Conservation (phyloP, 331 rosid genomes). For the Malus hybrid region DNA sequence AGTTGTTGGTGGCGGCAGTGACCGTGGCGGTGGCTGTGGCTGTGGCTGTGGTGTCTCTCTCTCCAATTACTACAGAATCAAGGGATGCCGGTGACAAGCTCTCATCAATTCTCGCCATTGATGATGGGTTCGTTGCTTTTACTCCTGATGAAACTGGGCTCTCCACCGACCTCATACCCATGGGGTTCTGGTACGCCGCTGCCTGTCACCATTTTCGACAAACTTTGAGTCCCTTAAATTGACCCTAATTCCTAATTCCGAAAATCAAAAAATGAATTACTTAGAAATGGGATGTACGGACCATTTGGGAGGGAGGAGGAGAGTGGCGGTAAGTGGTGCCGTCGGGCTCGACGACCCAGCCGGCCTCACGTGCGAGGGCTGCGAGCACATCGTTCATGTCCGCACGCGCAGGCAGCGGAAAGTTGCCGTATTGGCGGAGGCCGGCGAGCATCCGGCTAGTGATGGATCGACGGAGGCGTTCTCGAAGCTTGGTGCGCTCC, state of each 20-base stretch:
- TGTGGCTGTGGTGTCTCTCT: slow-evolving; percentile 54
- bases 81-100: slow-evolving; percentile 80
- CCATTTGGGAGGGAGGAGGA: slow-evolving; percentile 64
- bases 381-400: slow-evolving; percentile 98
- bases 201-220: not conserved
- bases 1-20: slow-evolving; percentile 43
- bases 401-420: slow-evolving; percentile 96
- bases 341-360: slow-evolving; percentile 87
- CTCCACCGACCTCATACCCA: slow-evolving; percentile 56
- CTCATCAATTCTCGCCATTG: slow-evolving; percentile 62
- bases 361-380: slow-evolving; percentile 95
- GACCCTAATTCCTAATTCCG: too few species aligned
- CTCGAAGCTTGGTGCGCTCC: slow-evolving; percentile 95
- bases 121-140: slow-evolving; percentile 42
- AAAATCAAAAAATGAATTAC: too few species aligned
- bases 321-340: slow-evolving; percentile 83
- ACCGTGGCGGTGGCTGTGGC: not conserved
- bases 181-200: not conserved
- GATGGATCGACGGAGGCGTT: slow-evolving; percentile 97
- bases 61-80: slow-evolving; percentile 83
- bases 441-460: slow-evolving; percentile 97
- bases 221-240: too few species aligned
- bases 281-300: slow-evolving; percentile 12
- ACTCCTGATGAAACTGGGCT: slow-evolving; percentile 59
- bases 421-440: slow-evolving; percentile 91